Evolutionary conservation across 176 grass and related monocot species (phyloP), one percentile per base, ranked within the genome.

Genomic region (Eragrostis nindensis): DNA sequence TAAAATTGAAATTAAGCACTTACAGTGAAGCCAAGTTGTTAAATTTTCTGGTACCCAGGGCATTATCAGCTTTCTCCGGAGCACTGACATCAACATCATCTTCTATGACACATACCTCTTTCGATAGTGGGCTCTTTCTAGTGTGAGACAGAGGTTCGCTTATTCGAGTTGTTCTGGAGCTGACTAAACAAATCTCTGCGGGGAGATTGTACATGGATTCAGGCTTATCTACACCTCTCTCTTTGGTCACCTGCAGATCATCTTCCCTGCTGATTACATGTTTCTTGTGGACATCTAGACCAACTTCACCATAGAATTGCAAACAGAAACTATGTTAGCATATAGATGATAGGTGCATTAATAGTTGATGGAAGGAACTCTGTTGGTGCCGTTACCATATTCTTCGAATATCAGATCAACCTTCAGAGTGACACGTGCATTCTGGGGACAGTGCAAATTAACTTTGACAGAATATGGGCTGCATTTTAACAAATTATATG

Each of bases 361-460:
- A 47, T 43, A 66, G 66, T 79, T 64, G 24, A 74, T 43, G 32
- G 76, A 84, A 46, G 52, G 48, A 54, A 60, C 47, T 86, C n/a
- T 5, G 25, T 53, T 59, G 36, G 52, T 66, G 64, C 70, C 66
- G 29, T 87, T 98, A 98, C 95, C 95, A 61, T 93, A 89, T 79
- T 94, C 95, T 83, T 98, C 92, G 79, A 90, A 98, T 56, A 98
- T 84, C 26, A 98, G 74, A 88, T 94, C 89, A 89, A 75, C 86
- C 80, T 91, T 94, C 57, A 98, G 66, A 75, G 92, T 98, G 41
- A 83, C 90, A 49, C 92, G 87, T 38, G 76, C 88, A 80, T 94
- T 83, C 27, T 40, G 61, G 13, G 92, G 95, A 79, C 88, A 95
- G 73, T 86, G 75, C 73, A 94, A 84, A 74, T 80, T 62, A 83